These are phyloP conservation scores for Sparassis latifolia DNA, from an alignment of 1,284 basidiomycete species.

Conservation along the genomic window DNA sequence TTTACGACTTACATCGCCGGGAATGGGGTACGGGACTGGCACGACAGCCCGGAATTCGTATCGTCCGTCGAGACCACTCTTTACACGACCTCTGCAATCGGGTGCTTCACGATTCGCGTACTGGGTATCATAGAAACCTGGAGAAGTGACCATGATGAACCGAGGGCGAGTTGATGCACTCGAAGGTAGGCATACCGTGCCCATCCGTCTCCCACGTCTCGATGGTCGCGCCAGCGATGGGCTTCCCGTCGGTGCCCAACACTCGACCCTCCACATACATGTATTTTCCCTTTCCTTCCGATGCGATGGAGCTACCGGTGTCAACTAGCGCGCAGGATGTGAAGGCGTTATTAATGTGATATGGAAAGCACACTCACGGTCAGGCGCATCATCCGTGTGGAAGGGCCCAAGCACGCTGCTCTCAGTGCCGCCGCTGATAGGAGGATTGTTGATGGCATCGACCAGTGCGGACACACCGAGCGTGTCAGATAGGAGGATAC, in stretches of 20 bases:
- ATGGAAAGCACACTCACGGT: slow-evolving; percentile 39
- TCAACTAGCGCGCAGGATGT: slow-evolving; percentile 24
- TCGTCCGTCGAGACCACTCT: slow-evolving; percentile 54
- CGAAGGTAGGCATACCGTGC: slow-evolving; percentile 37
- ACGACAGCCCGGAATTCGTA: slow-evolving; percentile 74
- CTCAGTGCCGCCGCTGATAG: slow-evolving; percentile 59
- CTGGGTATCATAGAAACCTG: slow-evolving; percentile 58
- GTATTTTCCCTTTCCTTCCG: slow-evolving; percentile 78
- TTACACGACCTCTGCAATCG: slow-evolving; percentile 75
- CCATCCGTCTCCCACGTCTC: slow-evolving; percentile 89
- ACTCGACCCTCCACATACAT: slow-evolving; percentile 76
- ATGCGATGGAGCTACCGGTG: slow-evolving; percentile 44
- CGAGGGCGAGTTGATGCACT: neutral
- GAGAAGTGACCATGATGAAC: neutral
- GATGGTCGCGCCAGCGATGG: slow-evolving; percentile 59
- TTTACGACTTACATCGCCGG: slow-evolving; percentile 49
- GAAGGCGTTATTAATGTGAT: neutral
- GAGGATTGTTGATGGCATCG: slow-evolving; percentile 72
- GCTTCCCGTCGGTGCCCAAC: slow-evolving; percentile 57
- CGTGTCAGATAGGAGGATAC: slow-evolving; percentile 76
- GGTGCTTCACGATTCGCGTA: slow-evolving; percentile 54
- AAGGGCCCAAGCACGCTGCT: slow-evolving; percentile 82
- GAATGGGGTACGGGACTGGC: slow-evolving; percentile 77
- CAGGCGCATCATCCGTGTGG: slow-evolving; percentile 73
- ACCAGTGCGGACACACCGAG: slow-evolving; percentile 76